Evolutionary conservation across 441 rosid genomes (phyloP).

Genomic region (Pelargonium cotyledonis): DNA sequence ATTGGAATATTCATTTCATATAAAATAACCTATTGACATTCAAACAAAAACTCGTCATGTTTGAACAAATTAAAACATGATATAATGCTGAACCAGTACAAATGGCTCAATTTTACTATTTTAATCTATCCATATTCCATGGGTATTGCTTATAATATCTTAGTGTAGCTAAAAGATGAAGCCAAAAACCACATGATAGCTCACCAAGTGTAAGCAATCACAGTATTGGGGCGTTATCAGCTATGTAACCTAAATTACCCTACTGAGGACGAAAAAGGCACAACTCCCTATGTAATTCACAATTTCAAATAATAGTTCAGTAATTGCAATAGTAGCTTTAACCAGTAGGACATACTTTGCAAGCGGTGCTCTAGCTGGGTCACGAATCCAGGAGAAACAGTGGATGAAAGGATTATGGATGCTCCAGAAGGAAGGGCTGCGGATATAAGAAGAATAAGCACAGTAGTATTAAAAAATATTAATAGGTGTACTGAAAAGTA

Average conservation of each 20-base stretch:
- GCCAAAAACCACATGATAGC: conserved; percentile 1
- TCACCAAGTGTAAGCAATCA: not conserved
- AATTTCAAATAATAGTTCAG: not conserved
- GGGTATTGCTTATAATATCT: not conserved
- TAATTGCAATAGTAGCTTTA: not conserved
- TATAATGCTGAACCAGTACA: not conserved
- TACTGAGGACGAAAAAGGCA: not conserved
- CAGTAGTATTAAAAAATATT: conserved; percentile 16
- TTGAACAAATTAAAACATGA: conserved; percentile 3
- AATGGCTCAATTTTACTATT: not conserved
- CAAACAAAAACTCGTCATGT: not conserved
- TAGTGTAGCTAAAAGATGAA: not conserved
- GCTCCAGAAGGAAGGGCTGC: conserved; percentile 74
- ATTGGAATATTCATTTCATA: not conserved
- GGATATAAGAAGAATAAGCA: conserved; percentile 23
- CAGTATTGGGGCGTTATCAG: not conserved
- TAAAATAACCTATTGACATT: not conserved
- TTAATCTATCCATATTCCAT: conserved; percentile 2
- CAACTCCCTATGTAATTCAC: not conserved
- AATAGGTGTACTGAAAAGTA: conserved; percentile 9
- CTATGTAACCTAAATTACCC: not conserved
- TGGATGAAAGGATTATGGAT: conserved; percentile 75
- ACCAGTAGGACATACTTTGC: conserved; percentile 45
- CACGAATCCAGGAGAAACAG: conserved; percentile 83
- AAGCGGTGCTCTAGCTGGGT: conserved; percentile 67